Base-by-base conservation (phyloP, 495 filamentous ascomycete species). In the Lasiosphaeria ovina region DNA sequence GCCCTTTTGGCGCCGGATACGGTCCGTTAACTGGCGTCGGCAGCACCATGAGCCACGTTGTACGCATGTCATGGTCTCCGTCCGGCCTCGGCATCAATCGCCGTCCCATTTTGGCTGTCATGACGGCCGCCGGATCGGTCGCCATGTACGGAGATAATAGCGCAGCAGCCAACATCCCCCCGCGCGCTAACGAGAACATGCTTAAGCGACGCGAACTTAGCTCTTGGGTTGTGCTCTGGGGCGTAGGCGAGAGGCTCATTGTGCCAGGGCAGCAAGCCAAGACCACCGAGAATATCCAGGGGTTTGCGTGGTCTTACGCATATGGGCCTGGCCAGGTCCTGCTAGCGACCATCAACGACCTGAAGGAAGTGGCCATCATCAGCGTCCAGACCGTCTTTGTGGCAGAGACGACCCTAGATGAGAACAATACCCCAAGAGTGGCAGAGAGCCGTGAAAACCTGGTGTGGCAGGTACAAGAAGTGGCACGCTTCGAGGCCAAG, bases 11-110 rank as follows among this genome's bases (percentile, higher is more conserved):
- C 6, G 76, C 74, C 10, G 78, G 78, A 5, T 66, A 67, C n/a
- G 75, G 77, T 7, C 59, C 67, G 8, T 69, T 81, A 35, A 74
- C 75, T 1, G 72, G 77, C 16, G 69, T 72, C 4, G 79, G 78
- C 6, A 78, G 76, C 54, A 76, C 75, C 16, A 72, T 81, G 71
- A 78, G 78, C 57, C 77, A 80, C 40, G 72, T 79, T 32, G 74
- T 81, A 0, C 50, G 64, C 6, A 58, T 80, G 45, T 71, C 59
- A 16, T 81, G 79, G 79, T 79, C 77, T 9, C 79, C 79, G 0
- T 67, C 69, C 4, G 77, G 76, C 1, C 65, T 81, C 24, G 76
- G 79, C 12, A 65, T 74, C 35, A 79, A 79, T 61, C 67, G 66
- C 3, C 70, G 79, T 7, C 74, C 77, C 6, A 71, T 77, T 11